Conservation (phyloP, 2,329 filamentous ascomycete species). For the Phaeosphaeriaceae sp. region DNA sequence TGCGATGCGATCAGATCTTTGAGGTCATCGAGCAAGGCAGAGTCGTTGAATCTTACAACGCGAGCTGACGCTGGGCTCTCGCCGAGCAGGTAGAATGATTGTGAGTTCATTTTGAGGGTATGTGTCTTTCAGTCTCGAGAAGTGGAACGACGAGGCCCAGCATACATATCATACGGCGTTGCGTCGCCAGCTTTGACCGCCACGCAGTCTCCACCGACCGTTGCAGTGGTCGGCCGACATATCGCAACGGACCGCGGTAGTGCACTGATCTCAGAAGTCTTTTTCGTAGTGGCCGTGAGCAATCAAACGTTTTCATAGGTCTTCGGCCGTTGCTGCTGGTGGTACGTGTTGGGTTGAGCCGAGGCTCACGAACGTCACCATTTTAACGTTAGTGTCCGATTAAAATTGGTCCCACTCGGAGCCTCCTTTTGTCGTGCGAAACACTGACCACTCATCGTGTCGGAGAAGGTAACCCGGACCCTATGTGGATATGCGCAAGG, state of each 20-base stretch:
- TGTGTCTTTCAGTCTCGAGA: slow-evolving; percentile 6
- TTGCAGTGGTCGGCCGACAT: not conserved
- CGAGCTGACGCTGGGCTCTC: slow-evolving; percentile 27
- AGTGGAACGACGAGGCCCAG: not conserved
- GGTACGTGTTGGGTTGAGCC: not conserved
- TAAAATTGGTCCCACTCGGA: not conserved
- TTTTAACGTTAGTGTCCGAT: not conserved
- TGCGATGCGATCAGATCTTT: slow-evolving; percentile 34
- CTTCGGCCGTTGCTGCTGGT: not conserved
- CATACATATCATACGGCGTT: not conserved
- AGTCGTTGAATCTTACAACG: slow-evolving; percentile 31
- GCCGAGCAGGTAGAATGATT: slow-evolving; percentile 39
- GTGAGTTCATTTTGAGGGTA: slow-evolving; percentile 21
- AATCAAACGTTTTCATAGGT: not conserved
- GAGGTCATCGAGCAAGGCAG: slow-evolving; percentile 30
- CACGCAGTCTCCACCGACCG: not conserved
- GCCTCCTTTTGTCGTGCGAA: not conserved
- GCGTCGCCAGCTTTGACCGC: slow-evolving; percentile 3
- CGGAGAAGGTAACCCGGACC: not conserved
- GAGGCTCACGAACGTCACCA: not conserved
- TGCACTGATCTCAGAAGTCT: not conserved
- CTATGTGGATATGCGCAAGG: not conserved
- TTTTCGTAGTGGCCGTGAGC: not conserved
- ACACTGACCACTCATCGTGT: not conserved
- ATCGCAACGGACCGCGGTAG: not conserved